phyloP scores from a whole-genome alignment of 495 filamentous ascomycete species.

The Hypoxylon lenormandii region DNA sequence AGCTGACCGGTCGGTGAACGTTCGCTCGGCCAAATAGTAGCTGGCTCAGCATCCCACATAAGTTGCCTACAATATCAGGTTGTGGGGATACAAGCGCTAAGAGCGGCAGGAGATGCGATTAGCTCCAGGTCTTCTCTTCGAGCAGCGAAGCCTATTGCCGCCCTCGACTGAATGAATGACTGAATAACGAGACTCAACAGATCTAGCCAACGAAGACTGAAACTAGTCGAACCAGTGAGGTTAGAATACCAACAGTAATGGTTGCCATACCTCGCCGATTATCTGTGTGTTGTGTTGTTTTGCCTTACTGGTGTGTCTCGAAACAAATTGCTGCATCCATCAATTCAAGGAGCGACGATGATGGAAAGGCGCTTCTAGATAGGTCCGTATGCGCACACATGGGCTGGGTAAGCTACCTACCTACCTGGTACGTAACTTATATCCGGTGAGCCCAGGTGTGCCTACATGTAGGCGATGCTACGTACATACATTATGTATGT shows the following conservation, averaged over 20 bases:
- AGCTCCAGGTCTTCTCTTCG: slow-evolving; percentile 1
- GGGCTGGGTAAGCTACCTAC: slow-evolving; percentile 28
- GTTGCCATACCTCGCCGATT: neutral
- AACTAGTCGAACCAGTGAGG: neutral
- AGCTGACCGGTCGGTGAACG: slow-evolving; percentile 33
- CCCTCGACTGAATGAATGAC: slow-evolving; percentile 5
- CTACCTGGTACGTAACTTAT: slow-evolving; percentile 43
- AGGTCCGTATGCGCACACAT: slow-evolving; percentile 22
- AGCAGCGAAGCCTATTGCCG: slow-evolving; percentile 8
- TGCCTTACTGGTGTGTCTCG: slow-evolving; percentile 9
- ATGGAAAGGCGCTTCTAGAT: slow-evolving; percentile 31
- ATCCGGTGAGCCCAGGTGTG: slow-evolving; percentile 41
- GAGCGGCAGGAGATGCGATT: slow-evolving; percentile 20
- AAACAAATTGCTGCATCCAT: slow-evolving; percentile 18
- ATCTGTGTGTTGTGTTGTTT: neutral
- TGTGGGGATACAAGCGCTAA: slow-evolving; percentile 40
- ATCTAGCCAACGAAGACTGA: slow-evolving; percentile 1
- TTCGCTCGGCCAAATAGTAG: slow-evolving; percentile 8
- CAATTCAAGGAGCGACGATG: slow-evolving; percentile 12
- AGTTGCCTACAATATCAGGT: slow-evolving; percentile 16
- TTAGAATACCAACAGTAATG: slow-evolving; percentile 4
- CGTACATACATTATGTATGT: neutral
- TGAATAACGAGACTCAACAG: neutral
- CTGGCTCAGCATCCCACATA: slow-evolving; percentile 14
- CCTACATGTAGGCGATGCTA: slow-evolving; percentile 3